Percentiles rank a stretch among this genome's conserved stretches.
phyloP scores from a whole-genome alignment of 805 yeast genomes.

The Candida sanyiensis region DNA sequence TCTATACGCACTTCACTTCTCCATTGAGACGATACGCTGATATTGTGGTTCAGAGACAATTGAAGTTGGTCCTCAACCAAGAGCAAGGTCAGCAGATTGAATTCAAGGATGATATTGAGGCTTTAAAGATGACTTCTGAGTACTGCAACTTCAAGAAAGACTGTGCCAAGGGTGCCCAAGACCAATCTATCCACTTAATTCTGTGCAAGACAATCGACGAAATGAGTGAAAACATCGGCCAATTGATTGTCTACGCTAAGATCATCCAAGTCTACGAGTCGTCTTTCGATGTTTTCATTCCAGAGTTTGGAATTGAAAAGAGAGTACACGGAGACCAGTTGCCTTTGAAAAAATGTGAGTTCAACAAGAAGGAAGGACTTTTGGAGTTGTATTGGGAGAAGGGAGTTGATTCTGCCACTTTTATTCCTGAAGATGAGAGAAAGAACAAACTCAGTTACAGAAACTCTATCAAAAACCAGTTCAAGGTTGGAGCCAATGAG shows the following conservation, averaged over 20 bases:
- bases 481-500: constrained; percentile 62
- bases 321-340: constrained; percentile 96
- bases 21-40: constrained; percentile 93
- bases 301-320: constrained; percentile 92
- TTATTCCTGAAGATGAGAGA: constrained; percentile 84
- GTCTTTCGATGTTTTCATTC: constrained; percentile 87
- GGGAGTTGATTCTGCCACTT: constrained; percentile 89
- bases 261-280: constrained; percentile 93
- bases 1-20: constrained; percentile 90
- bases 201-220: constrained; percentile 80
- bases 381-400: constrained; percentile 89
- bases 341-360: constrained; percentile 89
- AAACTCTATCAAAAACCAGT: constrained; percentile 71
- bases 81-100: constrained; percentile 27
- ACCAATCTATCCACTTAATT: constrained; percentile 84
- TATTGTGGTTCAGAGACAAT: constrained; percentile 85
- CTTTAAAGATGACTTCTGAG: constrained; percentile 77
- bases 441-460: constrained; percentile 65
- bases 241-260: constrained; percentile 75
- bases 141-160: constrained; percentile 95
- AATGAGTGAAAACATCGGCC: constrained; percentile 68
- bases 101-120: constrained; percentile 52
- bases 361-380: constrained; percentile 58
- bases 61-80: constrained; percentile 52
- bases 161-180: constrained; percentile 89